phyloP scores from a whole-genome alignment of 805 yeast genomes.

The Nematodospora valgi region DNA sequence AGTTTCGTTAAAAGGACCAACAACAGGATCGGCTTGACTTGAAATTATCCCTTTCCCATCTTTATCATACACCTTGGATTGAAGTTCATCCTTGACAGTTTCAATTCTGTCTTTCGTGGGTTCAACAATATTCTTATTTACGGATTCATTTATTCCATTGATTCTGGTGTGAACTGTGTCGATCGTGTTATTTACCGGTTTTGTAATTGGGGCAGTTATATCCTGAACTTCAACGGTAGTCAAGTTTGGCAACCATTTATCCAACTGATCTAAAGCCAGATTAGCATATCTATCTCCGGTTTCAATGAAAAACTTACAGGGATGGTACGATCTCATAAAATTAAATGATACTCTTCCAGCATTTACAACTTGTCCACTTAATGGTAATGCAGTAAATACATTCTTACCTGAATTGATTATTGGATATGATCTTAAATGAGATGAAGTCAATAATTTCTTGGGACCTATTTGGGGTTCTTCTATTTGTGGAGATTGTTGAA shows the following conservation, averaged over 20 bases:
- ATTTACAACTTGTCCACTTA: constrained; percentile 29
- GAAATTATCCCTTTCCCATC: constrained; percentile 63
- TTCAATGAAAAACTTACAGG: constrained; percentile 43
- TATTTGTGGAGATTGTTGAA: neutral
- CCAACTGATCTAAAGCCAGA: constrained; percentile 52
- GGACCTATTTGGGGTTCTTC: neutral
- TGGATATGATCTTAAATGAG: constrained; percentile 47
- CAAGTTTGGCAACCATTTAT: constrained; percentile 54
- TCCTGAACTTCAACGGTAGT: constrained; percentile 52
- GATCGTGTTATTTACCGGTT: constrained; percentile 46
- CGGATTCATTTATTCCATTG: constrained; percentile 9
- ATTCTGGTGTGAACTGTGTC: constrained; percentile 12
- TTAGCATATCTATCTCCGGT: constrained; percentile 55
- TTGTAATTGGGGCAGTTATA: constrained; percentile 44
- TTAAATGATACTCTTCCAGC: constrained; percentile 26
- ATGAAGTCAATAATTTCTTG: constrained; percentile 6
- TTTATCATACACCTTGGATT: constrained; percentile 50
- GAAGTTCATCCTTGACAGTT: constrained; percentile 43
- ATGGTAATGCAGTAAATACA: constrained; percentile 30
- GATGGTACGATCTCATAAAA: constrained; percentile 21
- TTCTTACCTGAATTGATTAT: constrained; percentile 41
- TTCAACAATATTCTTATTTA: constrained; percentile 22
- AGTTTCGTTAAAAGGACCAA: constrained; percentile 58
- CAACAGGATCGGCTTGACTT: constrained; percentile 58
- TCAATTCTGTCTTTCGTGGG: constrained; percentile 50